Base-by-base conservation (phyloP, 106 monocot genomes). In the Iris macrosiphon region DNA sequence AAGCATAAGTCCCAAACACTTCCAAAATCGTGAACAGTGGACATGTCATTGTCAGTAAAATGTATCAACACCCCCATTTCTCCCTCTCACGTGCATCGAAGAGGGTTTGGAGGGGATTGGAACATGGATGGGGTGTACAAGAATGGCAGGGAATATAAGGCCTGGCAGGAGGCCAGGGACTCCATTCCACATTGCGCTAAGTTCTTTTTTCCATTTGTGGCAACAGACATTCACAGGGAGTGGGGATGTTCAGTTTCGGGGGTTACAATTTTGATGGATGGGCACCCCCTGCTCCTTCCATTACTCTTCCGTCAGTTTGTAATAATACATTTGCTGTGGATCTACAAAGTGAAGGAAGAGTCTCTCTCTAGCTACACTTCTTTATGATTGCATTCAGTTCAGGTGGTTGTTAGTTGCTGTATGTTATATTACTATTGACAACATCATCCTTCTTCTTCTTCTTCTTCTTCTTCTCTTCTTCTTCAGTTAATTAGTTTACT, bases 181-280 rank as follows among this genome's bases (percentile, higher is more conserved):
- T n/a, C n/a, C n/a, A n/a, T 65, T 63, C 71, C 45, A 63, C 66
- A 63, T 75, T 63, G 58, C n/a, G 67, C n/a, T n/a, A n/a, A n/a
- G 47, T 33, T 2, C 20, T 4, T n/a, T n/a, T 34, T 40, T 17
- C 73, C 64, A 38, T 49, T 68, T 53, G 1, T 65, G 51, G 82
- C 52, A 77, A 66, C 37, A 40, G 44, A 76, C 77, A 73, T 70
- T 60, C 59, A 41, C 59, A 62, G 67, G 59, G 44, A 57, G 63
- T 62, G 45, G 81, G n/a, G n/a, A 81, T 75, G 75, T 81, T 81
- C 81, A 75, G 75, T 75, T 72, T 72, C 67, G 71, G 81, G n/a
- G 71, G 56, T 72, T 72, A 49, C 71, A 63, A 47, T 59, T 27
- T 66, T 68, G n/a, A n/a, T n/a, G n/a, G n/a, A n/a, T 81, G 75